A percentile compares a stretch with the other conserved stretches of the same genome.
phyloP scores from a whole-genome alignment of 106 monocot species.

The Hemerocallis citrina region DNA sequence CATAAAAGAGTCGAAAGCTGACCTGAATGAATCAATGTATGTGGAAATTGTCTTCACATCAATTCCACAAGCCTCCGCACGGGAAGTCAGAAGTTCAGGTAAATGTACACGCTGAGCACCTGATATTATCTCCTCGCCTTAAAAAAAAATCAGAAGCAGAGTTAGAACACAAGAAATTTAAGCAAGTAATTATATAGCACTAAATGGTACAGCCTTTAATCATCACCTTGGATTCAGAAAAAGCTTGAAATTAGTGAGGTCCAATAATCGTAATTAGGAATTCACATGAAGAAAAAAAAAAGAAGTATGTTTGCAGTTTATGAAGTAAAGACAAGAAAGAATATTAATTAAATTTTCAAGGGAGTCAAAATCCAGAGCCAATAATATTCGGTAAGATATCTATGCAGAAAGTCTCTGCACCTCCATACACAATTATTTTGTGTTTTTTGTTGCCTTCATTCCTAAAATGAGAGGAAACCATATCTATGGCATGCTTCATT shows the following conservation, averaged over 20 bases:
- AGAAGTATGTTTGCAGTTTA: too few species aligned
- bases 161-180: neutral
- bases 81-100: conserved; percentile 57
- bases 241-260: neutral
- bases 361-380: too few species aligned
- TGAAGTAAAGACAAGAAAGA: too few species aligned
- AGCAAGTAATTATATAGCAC: neutral
- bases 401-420: too few species aligned
- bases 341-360: too few species aligned
- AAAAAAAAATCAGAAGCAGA: conserved; percentile 3
- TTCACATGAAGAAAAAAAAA: too few species aligned
- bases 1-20: neutral
- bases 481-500: too few species aligned
- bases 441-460: too few species aligned
- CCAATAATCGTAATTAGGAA: too few species aligned
- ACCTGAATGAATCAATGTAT: conserved; percentile 91
- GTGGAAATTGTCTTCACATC: conserved; percentile 79
- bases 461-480: too few species aligned
- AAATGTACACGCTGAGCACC: conserved; percentile 89
- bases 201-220: neutral
- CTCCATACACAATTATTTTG: too few species aligned
- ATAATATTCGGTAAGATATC: too few species aligned
- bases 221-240: neutral
- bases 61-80: conserved; percentile 79
- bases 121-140: conserved; percentile 98